phyloP scores from a whole-genome alignment of 2,329 filamentous ascomycete species.

The Microcyclosporella mali region DNA sequence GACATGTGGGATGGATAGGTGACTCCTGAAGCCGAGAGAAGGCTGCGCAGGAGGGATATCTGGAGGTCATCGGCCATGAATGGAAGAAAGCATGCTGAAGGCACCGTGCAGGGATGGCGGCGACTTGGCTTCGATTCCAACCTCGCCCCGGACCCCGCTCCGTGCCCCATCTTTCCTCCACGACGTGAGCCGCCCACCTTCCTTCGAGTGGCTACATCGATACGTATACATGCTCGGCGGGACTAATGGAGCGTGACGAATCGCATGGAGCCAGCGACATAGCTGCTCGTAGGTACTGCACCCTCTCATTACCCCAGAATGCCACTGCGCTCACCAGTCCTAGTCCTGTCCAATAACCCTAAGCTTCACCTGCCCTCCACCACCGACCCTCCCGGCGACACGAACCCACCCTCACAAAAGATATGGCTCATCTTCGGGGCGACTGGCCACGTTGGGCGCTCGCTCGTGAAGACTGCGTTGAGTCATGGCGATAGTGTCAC shows the following conservation, averaged over 20 bases:
- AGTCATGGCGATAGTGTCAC: conserved; percentile 75
- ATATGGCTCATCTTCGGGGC: conserved; percentile 96
- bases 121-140: no score
- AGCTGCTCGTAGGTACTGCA: conserved; percentile 4
- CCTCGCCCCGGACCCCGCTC: no score
- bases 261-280: conserved; percentile 3
- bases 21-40: no score
- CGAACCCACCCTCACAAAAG: conserved; percentile 64
- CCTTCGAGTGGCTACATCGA: no score
- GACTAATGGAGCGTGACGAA: conserved; percentile 1
- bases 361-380: conserved; percentile 63
- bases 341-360: conserved; percentile 20
- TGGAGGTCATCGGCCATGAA: no score
- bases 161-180: no score
- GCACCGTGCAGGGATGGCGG: no score
- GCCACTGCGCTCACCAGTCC: conserved; percentile 10
- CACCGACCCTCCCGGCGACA: conserved; percentile 73
- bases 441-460: conserved; percentile 94
- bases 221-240: no score
- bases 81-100: no score
- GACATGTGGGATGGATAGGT: no score
- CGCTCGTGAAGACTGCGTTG: conserved; percentile 75
- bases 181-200: no score
- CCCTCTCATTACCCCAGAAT: conserved; percentile 1
- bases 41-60: no score